Base-by-base conservation (phyloP, 1,139 yeast species). In the Scheffersomyces cryptocercus region DNA sequence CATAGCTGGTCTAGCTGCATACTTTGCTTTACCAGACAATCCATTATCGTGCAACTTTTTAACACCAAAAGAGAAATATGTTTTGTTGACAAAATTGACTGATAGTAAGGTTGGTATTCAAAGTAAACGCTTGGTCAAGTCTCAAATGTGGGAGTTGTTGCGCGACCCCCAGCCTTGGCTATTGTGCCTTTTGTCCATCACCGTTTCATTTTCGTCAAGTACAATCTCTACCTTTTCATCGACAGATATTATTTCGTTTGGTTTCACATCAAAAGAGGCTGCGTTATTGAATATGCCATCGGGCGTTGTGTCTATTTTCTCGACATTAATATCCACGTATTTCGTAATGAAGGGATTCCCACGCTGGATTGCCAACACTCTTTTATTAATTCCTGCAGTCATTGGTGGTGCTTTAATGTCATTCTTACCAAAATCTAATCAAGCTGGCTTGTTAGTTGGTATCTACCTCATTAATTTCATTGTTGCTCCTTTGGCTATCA, bases 161-260 rank as follows among this genome's bases (percentile, higher is more conserved):
- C 14, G 33, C 12, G 33, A 30, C 14, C 11, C 7, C 3, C 33
- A 30, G 12, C 15, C 33, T 30, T 30, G 33, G 33, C 14, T 30
- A 30, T 30, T 30, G n/a, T 30, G 33, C 8, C 12, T 46, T 35
- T 38, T 44, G 33, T 28, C 43, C 42, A 42, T 47, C 35, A 45
- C 52, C 5, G 51, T 53, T 36, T 55, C 60, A 14, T 54, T 54
- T 37, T 53, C 59, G 12, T 55, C 61, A 33, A 52, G 33, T 29
- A 40, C 43, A 2, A 40, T 43, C n/a, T 40, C 43, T 32, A 45
- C 48, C 36, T 47, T 48, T 37, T 44, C 51, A 31, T 36, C 46
- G 30, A 30, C 38, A n/a, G 49, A 46, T 34, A 48, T 48, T 29
- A 38, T 39, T 48, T 30, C 54, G 3, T 53, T 53, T 41, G 57